Percentiles rank a stretch among this genome's conserved stretches.
Evolutionary conservation across 257 asterid species (phyloP).

Genomic region (Primulina eburnea): DNA sequence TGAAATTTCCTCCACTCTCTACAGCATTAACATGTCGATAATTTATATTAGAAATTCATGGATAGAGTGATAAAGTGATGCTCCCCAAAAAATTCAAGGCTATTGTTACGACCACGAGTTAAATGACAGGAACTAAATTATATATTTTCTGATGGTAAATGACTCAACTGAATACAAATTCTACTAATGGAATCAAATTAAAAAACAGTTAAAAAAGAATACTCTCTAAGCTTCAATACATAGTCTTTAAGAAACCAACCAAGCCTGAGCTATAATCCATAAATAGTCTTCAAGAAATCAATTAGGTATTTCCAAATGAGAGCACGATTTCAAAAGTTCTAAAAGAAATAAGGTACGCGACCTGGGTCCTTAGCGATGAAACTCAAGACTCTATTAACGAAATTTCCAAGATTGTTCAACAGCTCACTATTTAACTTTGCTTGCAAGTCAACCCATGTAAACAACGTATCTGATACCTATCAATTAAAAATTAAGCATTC

Average conservation of each 20-base stretch:
- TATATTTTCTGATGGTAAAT: background rate
- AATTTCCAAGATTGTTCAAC: slow-evolving; percentile 86
- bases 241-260: background rate
- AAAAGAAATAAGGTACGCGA: slow-evolving; percentile 23
- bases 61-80: background rate
- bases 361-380: slow-evolving; percentile 94
- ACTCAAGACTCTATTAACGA: slow-evolving; percentile 86
- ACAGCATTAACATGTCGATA: background rate
- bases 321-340: background rate
- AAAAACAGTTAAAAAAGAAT: no score
- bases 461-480: slow-evolving; percentile 89
- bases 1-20: background rate
- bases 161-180: background rate
- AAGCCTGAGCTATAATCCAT: slow-evolving; percentile 5
- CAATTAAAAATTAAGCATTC: slow-evolving; percentile 17
- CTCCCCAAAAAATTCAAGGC: background rate
- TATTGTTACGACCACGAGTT: background rate
- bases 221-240: background rate
- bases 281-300: background rate
- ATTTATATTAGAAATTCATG: background rate
- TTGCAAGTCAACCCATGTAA: slow-evolving; percentile 96
- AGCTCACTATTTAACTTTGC: slow-evolving; percentile 82
- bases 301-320: background rate
- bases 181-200: background rate
- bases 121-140: background rate